Evolutionary conservation across 352 stramenopile species (phyloP), one percentile per base, ranked within the genome.

Genomic region (Pythium apleroticum): DNA sequence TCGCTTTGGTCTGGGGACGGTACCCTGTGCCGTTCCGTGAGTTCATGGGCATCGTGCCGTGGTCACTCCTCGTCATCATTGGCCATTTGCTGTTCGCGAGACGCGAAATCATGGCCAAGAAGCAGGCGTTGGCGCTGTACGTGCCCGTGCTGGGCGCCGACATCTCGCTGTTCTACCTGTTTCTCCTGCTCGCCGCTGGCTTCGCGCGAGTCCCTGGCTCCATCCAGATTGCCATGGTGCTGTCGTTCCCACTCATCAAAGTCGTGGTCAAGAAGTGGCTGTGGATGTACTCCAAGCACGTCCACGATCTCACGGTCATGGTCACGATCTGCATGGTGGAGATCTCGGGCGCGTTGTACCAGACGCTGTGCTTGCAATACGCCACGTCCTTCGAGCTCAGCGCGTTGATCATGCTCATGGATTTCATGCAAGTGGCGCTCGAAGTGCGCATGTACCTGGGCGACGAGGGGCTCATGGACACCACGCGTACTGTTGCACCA

Each of bases 21-120:
- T 67, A 59, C 45, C 65, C 65, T 0, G 41, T 72, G 17, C 58
- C 65, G 43, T 71, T 66, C 45, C 64, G 56, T 10, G 64, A 71
- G 37, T 30, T 71, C 14, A n/a, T 62, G 7, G 48, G 56, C 24
- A 54, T 54, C 5, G 4, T 24, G 28, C 55, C 64, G 22, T 65
- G 56, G 64, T 25, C 57, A 4, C 1, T 52, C 3, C 52, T 35
- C 20, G 60, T 65, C 22, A 17, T 54, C 19, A 17, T 61, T 2
- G 24, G 25, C 27, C 56, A 71, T 17, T 65, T 53, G 37, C 24
- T 65, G 28, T 35, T 52, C 10, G 45, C 56, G 50, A 58, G 57
- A 24, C 8, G 19, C 39, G 17, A 52, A 1, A 57, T 71, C n/a
- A 27, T 30, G 19, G 25, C 28, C n/a, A 61, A 56, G 31, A 54